These are phyloP conservation scores for Tolypocladium tropicale DNA, from an alignment of 2,329 filamentous ascomycete species.

Conservation along the genomic window DNA sequence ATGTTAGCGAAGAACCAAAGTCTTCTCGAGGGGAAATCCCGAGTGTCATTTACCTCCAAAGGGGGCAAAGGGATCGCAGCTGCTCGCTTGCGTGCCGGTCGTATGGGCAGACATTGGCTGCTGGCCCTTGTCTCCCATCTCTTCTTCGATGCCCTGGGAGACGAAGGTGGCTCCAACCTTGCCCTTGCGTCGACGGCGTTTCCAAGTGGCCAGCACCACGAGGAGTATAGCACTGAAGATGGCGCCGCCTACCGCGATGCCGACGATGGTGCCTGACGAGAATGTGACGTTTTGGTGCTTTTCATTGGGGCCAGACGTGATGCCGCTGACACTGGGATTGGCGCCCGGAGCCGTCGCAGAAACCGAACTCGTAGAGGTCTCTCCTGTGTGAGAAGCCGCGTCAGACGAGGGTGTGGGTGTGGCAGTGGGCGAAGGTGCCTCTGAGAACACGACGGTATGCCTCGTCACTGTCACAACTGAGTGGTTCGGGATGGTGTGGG, in stretches of 20 bases:
- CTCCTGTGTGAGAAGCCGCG: background rate
- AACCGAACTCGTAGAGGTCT: background rate
- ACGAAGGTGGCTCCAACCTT: constrained; percentile 1
- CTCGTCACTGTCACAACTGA: constrained; percentile 22
- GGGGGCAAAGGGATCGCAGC: constrained; percentile 28
- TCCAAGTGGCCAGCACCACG: constrained; percentile 10
- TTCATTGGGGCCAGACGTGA: background rate
- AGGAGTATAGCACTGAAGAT: constrained; percentile 15
- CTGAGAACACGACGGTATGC: constrained; percentile 20
- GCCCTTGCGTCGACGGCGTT: constrained; percentile 10
- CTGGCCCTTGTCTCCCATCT: constrained; percentile 16
- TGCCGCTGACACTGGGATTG: background rate
- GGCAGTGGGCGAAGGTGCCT: constrained; percentile 11
- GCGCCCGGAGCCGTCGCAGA: background rate
- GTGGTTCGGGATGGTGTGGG: constrained; percentile 24
- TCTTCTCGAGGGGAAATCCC: background rate
- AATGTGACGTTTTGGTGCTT: constrained; percentile 2
- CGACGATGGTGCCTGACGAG: constrained; percentile 21
- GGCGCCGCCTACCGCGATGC: constrained; percentile 19
- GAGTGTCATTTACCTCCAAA: constrained; percentile 29
- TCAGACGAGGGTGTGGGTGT: constrained; percentile 2
- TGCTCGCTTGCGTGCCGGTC: constrained; percentile 12
- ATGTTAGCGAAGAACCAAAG: background rate
- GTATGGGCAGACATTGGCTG: constrained; percentile 15
- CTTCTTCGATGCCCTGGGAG: constrained; percentile 5